A percentile compares a stretch with the other conserved stretches of the same genome.
phyloP scores from a whole-genome alignment of 164 flowering plant species.

The grape (Vitis vinifera) region DNA sequence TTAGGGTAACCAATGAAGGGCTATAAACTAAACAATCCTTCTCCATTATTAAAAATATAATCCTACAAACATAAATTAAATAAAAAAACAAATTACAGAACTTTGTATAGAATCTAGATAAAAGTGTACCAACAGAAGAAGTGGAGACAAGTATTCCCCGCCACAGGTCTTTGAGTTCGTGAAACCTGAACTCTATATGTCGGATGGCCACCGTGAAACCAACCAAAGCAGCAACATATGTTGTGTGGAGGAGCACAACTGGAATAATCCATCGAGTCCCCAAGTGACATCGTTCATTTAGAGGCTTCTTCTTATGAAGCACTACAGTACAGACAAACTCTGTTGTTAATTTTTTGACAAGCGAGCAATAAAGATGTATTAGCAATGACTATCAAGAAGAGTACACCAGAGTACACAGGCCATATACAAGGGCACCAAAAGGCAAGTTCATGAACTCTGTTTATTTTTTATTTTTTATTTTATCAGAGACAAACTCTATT shows the following conservation, averaged over 20 bases:
- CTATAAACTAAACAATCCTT: too few species aligned
- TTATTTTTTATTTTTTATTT: too few species aligned
- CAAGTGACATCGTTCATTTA: constrained; percentile 69
- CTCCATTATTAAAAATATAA: neutral
- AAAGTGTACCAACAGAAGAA: constrained; percentile 50
- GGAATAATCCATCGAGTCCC: constrained; percentile 55
- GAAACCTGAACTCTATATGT: constrained; percentile 79
- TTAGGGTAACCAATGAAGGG: too few species aligned
- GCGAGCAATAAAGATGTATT: neutral
- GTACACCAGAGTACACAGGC: too few species aligned
- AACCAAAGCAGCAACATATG: constrained; percentile 60
- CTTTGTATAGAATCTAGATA: neutral
- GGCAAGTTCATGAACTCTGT: too few species aligned
- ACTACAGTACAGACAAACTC: constrained; percentile 41
- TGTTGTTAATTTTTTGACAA: neutral
- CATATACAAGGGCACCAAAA: too few species aligned
- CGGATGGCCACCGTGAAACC: constrained; percentile 59
- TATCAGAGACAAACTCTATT: neutral
- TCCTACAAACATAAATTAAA: neutral
- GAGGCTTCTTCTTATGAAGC: constrained; percentile 55
- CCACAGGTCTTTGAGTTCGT: constrained; percentile 78
- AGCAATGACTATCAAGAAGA: too few species aligned
- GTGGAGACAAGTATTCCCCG: constrained; percentile 64
- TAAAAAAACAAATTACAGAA: neutral
- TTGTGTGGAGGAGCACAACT: constrained; percentile 44